Evolutionary conservation across 345 rosid species (phyloP), one percentile per base, ranked within the genome.

Genomic region (Brassica incana): DNA sequence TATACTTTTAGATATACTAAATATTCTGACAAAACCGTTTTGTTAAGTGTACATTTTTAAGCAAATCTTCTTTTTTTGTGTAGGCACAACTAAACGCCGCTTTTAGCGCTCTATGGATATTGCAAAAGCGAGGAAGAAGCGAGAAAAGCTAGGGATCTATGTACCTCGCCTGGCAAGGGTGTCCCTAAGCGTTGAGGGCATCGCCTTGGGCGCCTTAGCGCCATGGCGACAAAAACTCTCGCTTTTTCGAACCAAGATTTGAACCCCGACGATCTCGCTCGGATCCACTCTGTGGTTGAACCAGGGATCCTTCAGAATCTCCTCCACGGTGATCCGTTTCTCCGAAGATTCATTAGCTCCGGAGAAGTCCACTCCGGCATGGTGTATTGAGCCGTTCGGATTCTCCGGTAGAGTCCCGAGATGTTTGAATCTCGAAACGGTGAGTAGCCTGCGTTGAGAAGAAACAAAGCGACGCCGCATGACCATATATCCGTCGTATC

Each of bases 401-500:
- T 90, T 82, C 84, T 92, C 62, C 93, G 80, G 70, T 92, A 92
- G 76, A 92, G 77, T 5, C 80, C 81, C 75, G 69, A 50, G 69
- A 81, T 68, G 52, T 81, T 81, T 0, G 80, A 48, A 84, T 88
- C 90, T 65, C 88, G 83, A 69, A 92, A 92, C 48, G 95, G 97
- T 18, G 89, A 78, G 67, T 90, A 90, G 14, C 97, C 97, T 2
- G 97, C 93, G 82, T 75, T 78, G 14, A 92, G 88, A 0, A 90
- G 89, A 75, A 80, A 92, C 77, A 92, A 67, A 69, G 89, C 74
- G 84, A 90, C 75, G 67, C 97, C 95, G 83, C 95, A 90, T 3
- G 95, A 88, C 97, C 97, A 92, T 2, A 92, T 72, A 63, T 92
- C 97, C 97, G 36, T 90, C 92, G 84, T 92, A 92, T 7, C 97